These are phyloP conservation scores for Pyrenochaeta sp. DNA, from an alignment of 2,329 filamentous ascomycete species.

Conservation along the genomic window DNA sequence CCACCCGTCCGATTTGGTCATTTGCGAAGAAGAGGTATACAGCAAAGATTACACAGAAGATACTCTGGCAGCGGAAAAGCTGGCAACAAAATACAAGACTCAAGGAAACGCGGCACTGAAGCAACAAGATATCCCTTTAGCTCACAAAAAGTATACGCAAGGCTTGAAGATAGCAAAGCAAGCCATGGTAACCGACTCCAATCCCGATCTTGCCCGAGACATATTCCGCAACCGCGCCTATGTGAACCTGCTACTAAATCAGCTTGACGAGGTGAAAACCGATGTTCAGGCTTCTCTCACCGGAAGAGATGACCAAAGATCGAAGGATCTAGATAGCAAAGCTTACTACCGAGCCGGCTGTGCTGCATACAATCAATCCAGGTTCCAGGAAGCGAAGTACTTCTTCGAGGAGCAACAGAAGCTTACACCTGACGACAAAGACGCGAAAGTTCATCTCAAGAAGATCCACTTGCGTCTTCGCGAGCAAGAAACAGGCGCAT, in stretches of 20 bases:
- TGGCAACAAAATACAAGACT: conserved; percentile 36
- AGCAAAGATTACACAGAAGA: conserved; percentile 31
- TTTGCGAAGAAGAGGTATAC: conserved; percentile 46
- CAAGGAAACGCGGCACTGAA: conserved; percentile 46
- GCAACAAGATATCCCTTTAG: conserved; percentile 49
- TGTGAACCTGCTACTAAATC: conserved; percentile 40
- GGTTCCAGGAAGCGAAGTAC: conserved; percentile 50
- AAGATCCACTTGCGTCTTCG: conserved; percentile 26
- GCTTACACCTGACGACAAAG: conserved; percentile 41
- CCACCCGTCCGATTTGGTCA: conserved; percentile 61
- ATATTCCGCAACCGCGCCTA: conserved; percentile 46
- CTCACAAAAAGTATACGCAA: conserved; percentile 45
- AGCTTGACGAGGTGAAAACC: conserved; percentile 40
- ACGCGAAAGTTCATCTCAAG: conserved; percentile 41
- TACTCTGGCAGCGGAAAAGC: conserved; percentile 40
- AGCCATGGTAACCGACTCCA: conserved; percentile 16
- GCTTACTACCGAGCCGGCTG: conserved; percentile 55
- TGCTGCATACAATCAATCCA: conserved; percentile 55
- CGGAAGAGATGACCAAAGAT: conserved; percentile 32
- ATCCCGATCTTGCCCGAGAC: conserved; percentile 40
- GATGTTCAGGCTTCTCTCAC: conserved; percentile 42
- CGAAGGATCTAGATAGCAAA: conserved; percentile 52
- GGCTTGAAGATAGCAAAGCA: conserved; percentile 33
- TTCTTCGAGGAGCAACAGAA: conserved; percentile 45
- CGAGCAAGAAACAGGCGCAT: conserved; percentile 54